Percentiles rank a stretch among this genome's conserved stretches.
Conservation (phyloP, 257 asterid species). For the Verbena officinalis region DNA sequence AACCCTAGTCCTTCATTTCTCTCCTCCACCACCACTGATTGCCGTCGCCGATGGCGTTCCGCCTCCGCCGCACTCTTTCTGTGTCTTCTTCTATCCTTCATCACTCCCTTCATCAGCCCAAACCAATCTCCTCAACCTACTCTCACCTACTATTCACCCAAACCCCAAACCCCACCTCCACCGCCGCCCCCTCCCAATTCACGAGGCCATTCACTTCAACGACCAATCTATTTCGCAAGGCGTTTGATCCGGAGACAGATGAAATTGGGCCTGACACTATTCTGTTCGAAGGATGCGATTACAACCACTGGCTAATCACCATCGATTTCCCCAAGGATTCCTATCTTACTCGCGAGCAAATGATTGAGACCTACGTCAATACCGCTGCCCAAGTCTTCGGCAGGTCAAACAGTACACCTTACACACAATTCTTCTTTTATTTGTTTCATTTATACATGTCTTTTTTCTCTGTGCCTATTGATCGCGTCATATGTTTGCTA, state of each 20-base stretch:
- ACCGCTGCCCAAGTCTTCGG: slow-evolving; percentile 89
- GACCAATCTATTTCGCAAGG: slow-evolving; percentile 41
- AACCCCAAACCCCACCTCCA: slow-evolving; percentile 23
- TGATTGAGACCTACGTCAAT: slow-evolving; percentile 69
- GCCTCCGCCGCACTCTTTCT: slow-evolving; percentile 48
- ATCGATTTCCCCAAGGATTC: slow-evolving; percentile 72
- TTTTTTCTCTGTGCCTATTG: not conserved
- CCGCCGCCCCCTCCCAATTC: slow-evolving; percentile 24
- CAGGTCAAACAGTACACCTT: slow-evolving; percentile 47
- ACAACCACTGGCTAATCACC: slow-evolving; percentile 91
- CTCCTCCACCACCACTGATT: not conserved
- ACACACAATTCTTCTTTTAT: not conserved
- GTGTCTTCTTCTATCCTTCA: slow-evolving; percentile 42
- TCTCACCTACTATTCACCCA: slow-evolving; percentile 26
- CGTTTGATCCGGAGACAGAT: slow-evolving; percentile 50
- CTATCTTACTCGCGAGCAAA: slow-evolving; percentile 55
- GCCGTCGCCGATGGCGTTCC: slow-evolving; percentile 42
- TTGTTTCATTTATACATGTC: not conserved
- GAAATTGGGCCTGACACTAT: slow-evolving; percentile 76
- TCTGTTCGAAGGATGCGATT: slow-evolving; percentile 98
- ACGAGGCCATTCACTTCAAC: slow-evolving; percentile 51
- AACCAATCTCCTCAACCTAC: slow-evolving; percentile 22
- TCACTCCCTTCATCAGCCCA: slow-evolving; percentile 35
- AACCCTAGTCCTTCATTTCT: slow-evolving; percentile 24
- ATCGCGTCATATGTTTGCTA: not conserved